phyloP scores from a whole-genome alignment of 1,284 basidiomycete species.

The Psilocybe mexicana region DNA sequence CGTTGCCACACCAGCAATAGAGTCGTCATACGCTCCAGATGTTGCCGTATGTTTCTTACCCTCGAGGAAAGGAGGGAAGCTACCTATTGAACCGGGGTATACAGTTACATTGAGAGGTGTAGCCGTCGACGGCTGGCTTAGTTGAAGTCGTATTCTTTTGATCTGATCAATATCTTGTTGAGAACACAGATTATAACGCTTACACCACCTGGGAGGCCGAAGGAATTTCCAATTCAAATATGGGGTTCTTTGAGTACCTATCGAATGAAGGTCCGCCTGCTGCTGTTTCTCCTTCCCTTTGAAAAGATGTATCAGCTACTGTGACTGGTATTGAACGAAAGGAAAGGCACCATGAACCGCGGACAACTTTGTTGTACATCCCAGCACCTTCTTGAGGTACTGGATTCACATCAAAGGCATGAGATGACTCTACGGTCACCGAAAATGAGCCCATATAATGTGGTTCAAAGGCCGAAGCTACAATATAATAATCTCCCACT shows the following conservation, averaged over 20 bases:
- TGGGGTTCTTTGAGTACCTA: constrained; percentile 67
- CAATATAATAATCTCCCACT: constrained; percentile 83
- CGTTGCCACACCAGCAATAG: constrained; percentile 68
- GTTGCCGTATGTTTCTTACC: constrained; percentile 51
- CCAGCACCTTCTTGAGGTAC: constrained; percentile 92
- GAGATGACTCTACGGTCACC: constrained; percentile 62
- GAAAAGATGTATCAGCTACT: constrained; percentile 1
- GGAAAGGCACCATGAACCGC: constrained; percentile 66
- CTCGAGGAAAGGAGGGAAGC: constrained; percentile 27
- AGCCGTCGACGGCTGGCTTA: constrained; percentile 44
- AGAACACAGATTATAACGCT: not conserved
- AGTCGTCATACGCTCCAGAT: constrained; percentile 79
- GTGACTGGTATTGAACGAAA: not conserved
- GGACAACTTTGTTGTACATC: constrained; percentile 75
- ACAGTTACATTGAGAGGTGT: constrained; percentile 62
- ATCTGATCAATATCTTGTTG: not conserved
- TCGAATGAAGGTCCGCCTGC: constrained; percentile 68
- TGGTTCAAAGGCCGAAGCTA: constrained; percentile 84
- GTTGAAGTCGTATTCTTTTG: constrained; percentile 66
- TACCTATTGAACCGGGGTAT: constrained; percentile 38
- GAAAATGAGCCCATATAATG: constrained; percentile 65
- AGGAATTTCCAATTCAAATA: constrained; percentile 61
- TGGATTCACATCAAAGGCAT: constrained; percentile 65
- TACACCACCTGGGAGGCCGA: constrained; percentile 62
- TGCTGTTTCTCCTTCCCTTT: constrained; percentile 55